Evolutionary conservation across 2,329 filamentous ascomycete species (phyloP).

Genomic region (Graphilbum fragrans): DNA sequence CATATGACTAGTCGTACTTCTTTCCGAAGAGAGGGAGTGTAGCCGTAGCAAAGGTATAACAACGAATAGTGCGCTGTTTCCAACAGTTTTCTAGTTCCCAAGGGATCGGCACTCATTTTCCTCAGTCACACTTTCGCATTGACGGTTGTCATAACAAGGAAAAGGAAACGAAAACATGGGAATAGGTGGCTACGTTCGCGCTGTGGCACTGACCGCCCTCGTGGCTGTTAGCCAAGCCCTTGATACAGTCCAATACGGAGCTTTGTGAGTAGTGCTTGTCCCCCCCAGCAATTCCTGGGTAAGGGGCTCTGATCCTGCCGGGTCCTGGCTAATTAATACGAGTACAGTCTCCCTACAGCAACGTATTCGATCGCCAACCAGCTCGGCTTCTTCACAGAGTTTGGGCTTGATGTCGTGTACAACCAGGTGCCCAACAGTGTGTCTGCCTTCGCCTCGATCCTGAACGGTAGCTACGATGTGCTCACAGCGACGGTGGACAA

Average conservation of each 20-base stretch:
- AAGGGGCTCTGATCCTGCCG: no score
- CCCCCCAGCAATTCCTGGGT: not conserved
- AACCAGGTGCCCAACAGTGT: slow-evolving; percentile 88
- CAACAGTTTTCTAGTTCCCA: no score
- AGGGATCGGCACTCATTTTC: no score
- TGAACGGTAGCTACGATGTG: slow-evolving; percentile 31
- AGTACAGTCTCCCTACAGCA: slow-evolving; percentile 73
- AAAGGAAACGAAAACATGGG: no score
- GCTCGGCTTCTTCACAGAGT: slow-evolving; percentile 72
- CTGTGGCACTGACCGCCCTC: not conserved
- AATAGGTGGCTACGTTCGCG: no score
- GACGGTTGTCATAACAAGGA: no score
- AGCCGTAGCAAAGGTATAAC: no score
- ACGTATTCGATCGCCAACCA: slow-evolving; percentile 75
- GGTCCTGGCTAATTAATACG: slow-evolving; percentile 69
- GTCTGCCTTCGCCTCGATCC: slow-evolving; percentile 58
- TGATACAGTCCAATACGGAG: slow-evolving; percentile 2
- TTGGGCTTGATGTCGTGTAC: slow-evolving; percentile 63
- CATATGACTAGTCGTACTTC: no score
- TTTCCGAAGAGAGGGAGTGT: no score
- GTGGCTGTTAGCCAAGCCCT: not conserved
- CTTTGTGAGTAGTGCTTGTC: not conserved
- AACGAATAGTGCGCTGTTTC: no score
- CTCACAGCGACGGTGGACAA: slow-evolving; percentile 49
- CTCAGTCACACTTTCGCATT: no score